These are phyloP conservation scores for Pseudogymnoascus sp. DNA, from an alignment of 2,329 filamentous ascomycete species.

Conservation along the genomic window DNA sequence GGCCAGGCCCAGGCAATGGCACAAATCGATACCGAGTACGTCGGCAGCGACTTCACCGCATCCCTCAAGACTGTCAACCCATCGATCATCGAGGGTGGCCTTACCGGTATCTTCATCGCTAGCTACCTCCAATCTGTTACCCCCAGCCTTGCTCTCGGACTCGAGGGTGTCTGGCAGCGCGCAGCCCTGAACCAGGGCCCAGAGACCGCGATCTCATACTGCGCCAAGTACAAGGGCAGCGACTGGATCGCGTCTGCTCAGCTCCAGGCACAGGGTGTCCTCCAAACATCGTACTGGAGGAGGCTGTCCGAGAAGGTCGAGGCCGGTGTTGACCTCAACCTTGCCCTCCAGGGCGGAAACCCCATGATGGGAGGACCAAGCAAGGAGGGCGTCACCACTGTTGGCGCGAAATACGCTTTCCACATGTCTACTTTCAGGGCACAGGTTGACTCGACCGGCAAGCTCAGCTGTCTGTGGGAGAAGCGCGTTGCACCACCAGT, in stretches of 20 bases:
- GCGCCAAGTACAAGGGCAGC: conserved; percentile 78
- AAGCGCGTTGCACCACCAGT: conserved; percentile 93
- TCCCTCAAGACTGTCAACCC: conserved; percentile 93
- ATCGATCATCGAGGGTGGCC: conserved; percentile 81
- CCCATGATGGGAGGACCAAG: conserved; percentile 67
- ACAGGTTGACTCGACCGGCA: conserved; percentile 91
- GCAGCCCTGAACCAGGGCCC: conserved; percentile 75
- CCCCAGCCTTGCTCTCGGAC: conserved; percentile 74
- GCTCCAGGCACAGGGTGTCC: conserved; percentile 69
- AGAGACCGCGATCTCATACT: conserved; percentile 87
- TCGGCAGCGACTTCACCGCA: conserved; percentile 84
- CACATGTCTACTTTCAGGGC: conserved; percentile 90
- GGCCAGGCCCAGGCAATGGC: conserved; percentile 77
- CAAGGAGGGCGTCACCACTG: conserved; percentile 83
- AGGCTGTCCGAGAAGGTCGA: conserved; percentile 90
- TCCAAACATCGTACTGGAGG: conserved; percentile 93
- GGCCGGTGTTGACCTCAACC: conserved; percentile 88
- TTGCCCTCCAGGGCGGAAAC: conserved; percentile 60
- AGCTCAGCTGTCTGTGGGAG: conserved; percentile 86
- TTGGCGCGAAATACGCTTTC: conserved; percentile 98
- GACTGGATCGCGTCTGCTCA: conserved; percentile 94
- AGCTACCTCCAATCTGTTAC: conserved; percentile 94
- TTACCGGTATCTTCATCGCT: conserved; percentile 92
- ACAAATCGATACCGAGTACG: conserved; percentile 93
- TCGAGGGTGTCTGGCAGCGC: conserved; percentile 93